Evolutionary conservation across 495 filamentous ascomycete species (phyloP).

Genomic region (Hypoxylon crocopeplum): DNA sequence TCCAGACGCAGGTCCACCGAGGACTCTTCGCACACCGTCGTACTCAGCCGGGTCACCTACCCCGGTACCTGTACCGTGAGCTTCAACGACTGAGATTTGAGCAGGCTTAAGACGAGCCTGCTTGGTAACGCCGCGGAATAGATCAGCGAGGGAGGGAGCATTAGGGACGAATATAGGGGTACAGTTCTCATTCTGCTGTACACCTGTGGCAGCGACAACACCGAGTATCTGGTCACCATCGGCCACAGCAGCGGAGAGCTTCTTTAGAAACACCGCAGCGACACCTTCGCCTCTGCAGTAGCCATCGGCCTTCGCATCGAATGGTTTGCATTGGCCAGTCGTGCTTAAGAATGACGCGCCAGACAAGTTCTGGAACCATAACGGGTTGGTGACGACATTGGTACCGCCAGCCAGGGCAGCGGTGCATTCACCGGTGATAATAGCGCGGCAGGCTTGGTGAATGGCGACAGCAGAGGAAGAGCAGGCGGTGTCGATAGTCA

Average conservation of each 20-base stretch:
- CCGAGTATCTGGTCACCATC: conserved; percentile 59
- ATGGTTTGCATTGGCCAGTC: conserved; percentile 40
- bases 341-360: conserved; percentile 50
- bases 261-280: conserved; percentile 59
- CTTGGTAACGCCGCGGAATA: conserved; percentile 37
- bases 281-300: conserved; percentile 67
- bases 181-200: conserved; percentile 53
- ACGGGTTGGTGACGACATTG: conserved; percentile 30
- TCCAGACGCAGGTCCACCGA: conserved; percentile 45
- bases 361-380: conserved; percentile 46
- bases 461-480: conserved; percentile 58
- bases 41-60: conserved; percentile 50
- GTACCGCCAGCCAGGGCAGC: conserved; percentile 51
- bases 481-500: conserved; percentile 65
- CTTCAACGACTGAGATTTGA: conserved; percentile 40
- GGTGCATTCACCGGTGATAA: conserved; percentile 49
- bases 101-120: conserved; percentile 27
- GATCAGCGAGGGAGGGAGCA: conserved; percentile 31
- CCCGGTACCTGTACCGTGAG: conserved; percentile 54
- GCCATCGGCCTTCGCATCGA: conserved; percentile 60
- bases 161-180: conserved; percentile 50
- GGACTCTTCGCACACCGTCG: conserved; percentile 36
- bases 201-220: conserved; percentile 56
- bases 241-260: conserved; percentile 51
- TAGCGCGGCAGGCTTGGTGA: conserved; percentile 50